Percentiles rank a stretch among this genome's conserved stretches.
Conservation (phyloP, 305 asterid species). For the Fraxinus dipetala region DNA sequence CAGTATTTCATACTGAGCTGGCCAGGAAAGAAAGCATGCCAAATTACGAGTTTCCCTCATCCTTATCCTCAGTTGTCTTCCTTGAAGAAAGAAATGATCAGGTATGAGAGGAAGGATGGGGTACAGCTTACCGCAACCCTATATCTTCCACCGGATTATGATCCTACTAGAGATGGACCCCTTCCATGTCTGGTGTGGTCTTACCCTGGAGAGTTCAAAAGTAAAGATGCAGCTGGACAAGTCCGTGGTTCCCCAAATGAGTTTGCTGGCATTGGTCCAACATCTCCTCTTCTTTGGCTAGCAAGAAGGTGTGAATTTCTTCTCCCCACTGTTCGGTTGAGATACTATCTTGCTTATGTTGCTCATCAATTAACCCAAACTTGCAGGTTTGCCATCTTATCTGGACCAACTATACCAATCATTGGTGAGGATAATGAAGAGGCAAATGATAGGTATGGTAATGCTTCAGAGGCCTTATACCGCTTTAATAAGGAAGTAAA, state of each 20-base stretch:
- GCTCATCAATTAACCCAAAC: conserved; percentile 16
- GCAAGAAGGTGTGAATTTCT: conserved; percentile 64
- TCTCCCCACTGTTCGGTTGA: conserved; percentile 24
- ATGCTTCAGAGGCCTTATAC: conserved; percentile 4
- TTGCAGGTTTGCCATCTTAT: conserved; percentile 81
- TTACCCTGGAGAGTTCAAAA: conserved; percentile 97
- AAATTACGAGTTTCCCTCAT: conserved; percentile 90
- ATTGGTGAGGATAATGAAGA: conserved; percentile 97
- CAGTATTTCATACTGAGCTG: conserved; percentile 73
- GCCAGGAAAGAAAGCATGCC: conserved; percentile 82
- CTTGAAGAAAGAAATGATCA: conserved; percentile 88
- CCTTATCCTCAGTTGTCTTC: conserved; percentile 95
- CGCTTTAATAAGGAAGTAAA: conserved; percentile 7
- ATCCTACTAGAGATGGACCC: conserved; percentile 84
- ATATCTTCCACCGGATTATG: conserved; percentile 92
- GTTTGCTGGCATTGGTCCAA: conserved; percentile 93
- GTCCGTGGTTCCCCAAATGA: conserved; percentile 98
- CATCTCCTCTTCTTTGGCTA: conserved; percentile 95
- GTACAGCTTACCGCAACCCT: conserved; percentile 95
- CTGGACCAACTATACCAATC: conserved; percentile 97
- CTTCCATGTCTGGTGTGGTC: conserved; percentile 99
- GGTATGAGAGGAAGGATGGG: conserved; percentile 88
- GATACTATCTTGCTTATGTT: conserved; percentile 6
- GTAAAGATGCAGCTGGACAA: conserved; percentile 97
- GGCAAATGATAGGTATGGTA: conserved; percentile 89